Evolutionary conservation across 352 stramenopile genomes (phyloP), one percentile per base, ranked within the genome.

Genomic region (Phytopythium montanum): DNA sequence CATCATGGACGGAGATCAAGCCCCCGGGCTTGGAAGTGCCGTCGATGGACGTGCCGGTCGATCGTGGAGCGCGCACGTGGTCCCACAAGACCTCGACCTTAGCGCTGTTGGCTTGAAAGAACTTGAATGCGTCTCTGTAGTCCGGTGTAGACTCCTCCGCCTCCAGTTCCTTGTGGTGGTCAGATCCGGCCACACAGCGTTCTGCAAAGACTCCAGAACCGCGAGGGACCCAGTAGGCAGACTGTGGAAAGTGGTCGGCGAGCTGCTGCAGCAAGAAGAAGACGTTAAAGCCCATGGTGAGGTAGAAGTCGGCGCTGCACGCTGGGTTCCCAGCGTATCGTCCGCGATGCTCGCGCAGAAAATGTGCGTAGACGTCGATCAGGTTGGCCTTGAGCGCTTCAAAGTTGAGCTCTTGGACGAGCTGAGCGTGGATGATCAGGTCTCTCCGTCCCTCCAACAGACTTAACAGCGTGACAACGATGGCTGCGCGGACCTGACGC

Each of bases 221-320:
- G 0, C 38, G 31, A 48, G 79, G 79, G 10, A 87, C 79, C 76
- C 74, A 87, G 31, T 58, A 68, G 3, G 73, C 66, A 26, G 73
- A 51, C 9, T 75, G 57, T 1, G 73, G 63, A 39, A 85, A 69
- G 21, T 64, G 64, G 31, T 90, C 79, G 9, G 75, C 77, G 18
- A 92, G 59, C 28, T 85, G 76, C 62, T 87, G 80, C 31, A 92
- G 72, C 19, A 92, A 54, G 23, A 92, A 83, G 52, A 87, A 88
- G 26, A 92, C 81, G 56, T 92, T 90, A 55, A 92, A 90, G 1
- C 82, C 82, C 76, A 89, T 89, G 2, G 68, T 72, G 21, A 92
- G 56, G 31, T 85, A 88, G 5, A 76, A 85, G 49, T 92, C 80
- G 19, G 81, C 54, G 51, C 75, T 87, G 65, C 82, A 92, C 12